These are phyloP conservation scores for Amphicarpaea edgeworthii DNA, from an alignment of 306 rosid genomes.

Conservation along the genomic window DNA sequence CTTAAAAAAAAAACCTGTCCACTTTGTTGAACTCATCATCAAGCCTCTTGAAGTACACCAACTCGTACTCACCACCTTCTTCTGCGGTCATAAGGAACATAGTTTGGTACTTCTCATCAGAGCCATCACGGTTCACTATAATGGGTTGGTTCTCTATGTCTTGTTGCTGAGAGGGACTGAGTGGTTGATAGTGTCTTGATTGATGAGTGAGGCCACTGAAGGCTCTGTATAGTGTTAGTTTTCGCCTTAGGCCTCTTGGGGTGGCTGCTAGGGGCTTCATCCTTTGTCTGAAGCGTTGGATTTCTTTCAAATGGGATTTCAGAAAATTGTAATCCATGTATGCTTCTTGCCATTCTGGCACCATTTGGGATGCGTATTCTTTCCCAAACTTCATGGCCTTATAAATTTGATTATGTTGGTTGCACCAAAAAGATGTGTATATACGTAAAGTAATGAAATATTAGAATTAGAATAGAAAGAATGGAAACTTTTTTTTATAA, in stretches of 20 bases:
- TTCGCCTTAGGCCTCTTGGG: conserved; percentile 51
- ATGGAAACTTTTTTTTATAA: not conserved
- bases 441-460: too few relatives aligned
- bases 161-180: not conserved
- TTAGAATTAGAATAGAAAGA: too few relatives aligned
- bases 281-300: conserved; percentile 42
- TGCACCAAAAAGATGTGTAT: too few relatives aligned
- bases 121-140: conserved; percentile 37
- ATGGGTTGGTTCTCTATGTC: conserved; percentile 72
- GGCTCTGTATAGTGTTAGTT: conserved; percentile 65
- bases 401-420: not conserved
- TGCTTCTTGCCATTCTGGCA: conserved; percentile 83
- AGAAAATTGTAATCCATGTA: conserved; percentile 66
- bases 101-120: conserved; percentile 46
- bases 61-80: conserved; percentile 69
- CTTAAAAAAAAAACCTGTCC: conserved; percentile 43
- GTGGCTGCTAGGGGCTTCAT: conserved; percentile 7
- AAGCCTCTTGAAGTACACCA: conserved; percentile 57
- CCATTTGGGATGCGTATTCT: conserved; percentile 67
- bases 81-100: conserved; percentile 60
- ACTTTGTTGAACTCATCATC: conserved; percentile 77
- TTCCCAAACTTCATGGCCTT: conserved; percentile 76
- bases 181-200: not conserved
- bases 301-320: conserved; percentile 59
- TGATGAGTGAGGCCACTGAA: conserved; percentile 70